Base-by-base conservation (phyloP, 1,284 basidiomycete species). In the Spongispora temasekensis region DNA sequence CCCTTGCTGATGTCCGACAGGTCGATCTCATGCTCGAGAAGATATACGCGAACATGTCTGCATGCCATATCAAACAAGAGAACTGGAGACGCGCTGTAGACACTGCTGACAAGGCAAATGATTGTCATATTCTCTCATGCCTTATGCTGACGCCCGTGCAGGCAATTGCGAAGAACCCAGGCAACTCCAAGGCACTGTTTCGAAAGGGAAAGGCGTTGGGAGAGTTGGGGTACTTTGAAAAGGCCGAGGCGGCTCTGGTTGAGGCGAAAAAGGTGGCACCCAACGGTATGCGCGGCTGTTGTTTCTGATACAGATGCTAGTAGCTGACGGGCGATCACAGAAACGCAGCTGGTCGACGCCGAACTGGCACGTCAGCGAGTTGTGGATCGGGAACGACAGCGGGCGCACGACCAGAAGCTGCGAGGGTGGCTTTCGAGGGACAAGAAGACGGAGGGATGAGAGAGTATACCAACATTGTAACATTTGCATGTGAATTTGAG, bases 31-130 rank as follows among this genome's bases (percentile, higher is more conserved):
- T 91, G 48, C 71, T 91, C 28, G 90, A 90, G 74, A 93, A 90
- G 77, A 85, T 93, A 46, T 90, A 93, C 65, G 83, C 87, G 5
- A 93, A 93, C 61, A 89, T 90, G 88, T 83, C 87, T 4, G 89
- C 89, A 5, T 91, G 89, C 66, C 89, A 93, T 70, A 76, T 93
- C 65, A 92, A 90, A 75, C 83, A 83, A 53, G 76, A 79, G 53
- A 93, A 91, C 69, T 93, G 88, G 87, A 83, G 85, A 68, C 84
- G 91, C 13, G 88, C 86, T 1, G 71, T 85, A 55, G 90, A 93
- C 67, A 86, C 89, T 21, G 89, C 91, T 23, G 85, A 92, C 65
- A 89, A 91, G 80, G 90, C 85, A 51, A 23, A 17, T 30, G 25
- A 34, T 40, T 27, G 28, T 19, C 51, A 25, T 28, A 40, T 25